phyloP scores from a whole-genome alignment of 345 rosid species.

The Arabidopsis arenosa region DNA sequence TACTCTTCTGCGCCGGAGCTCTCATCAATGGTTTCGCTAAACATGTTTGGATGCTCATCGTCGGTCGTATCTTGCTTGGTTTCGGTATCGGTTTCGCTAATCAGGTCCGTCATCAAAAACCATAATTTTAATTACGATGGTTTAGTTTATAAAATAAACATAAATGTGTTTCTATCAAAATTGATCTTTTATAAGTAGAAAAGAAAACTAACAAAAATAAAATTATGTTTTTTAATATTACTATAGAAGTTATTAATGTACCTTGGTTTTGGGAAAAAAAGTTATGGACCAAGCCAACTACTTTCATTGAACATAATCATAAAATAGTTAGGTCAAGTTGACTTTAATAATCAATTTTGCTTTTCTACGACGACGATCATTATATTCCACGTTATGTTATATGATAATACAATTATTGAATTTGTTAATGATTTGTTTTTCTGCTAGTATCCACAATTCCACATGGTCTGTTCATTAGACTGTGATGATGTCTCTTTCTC shows the following conservation, averaged over 20 bases:
- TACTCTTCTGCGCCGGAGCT: conserved; percentile 86
- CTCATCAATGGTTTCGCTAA: conserved; percentile 79
- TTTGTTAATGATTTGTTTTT: conserved; percentile 9
- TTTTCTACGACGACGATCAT: conserved; percentile 16
- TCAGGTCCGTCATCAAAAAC: conserved; percentile 60
- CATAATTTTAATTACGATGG: background rate
- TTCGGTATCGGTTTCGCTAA: conserved; percentile 98
- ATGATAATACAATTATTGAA: background rate
- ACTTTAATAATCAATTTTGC: conserved; percentile 16
- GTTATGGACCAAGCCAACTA: conserved; percentile 33
- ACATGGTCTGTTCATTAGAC: conserved; percentile 40
- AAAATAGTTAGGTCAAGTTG: conserved; percentile 36
- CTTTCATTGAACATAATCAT: conserved; percentile 39
- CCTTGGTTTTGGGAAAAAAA: conserved; percentile 25
- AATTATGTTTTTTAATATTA: background rate
- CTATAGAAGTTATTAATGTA: background rate
- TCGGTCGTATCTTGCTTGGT: conserved; percentile 90
- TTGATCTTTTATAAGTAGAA: background rate
- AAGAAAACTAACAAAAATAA: background rate
- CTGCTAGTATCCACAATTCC: conserved; percentile 33
- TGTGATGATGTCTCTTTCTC: conserved; percentile 30
- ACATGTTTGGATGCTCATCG: conserved; percentile 86
- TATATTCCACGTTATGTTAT: conserved; percentile 10
- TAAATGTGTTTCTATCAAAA: too few species aligned
- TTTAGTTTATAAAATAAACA: too few species aligned